Evolutionary conservation across 495 filamentous ascomycete genomes (phyloP), one percentile per base, ranked within the genome.

Genomic region (Xylaria longipes): DNA sequence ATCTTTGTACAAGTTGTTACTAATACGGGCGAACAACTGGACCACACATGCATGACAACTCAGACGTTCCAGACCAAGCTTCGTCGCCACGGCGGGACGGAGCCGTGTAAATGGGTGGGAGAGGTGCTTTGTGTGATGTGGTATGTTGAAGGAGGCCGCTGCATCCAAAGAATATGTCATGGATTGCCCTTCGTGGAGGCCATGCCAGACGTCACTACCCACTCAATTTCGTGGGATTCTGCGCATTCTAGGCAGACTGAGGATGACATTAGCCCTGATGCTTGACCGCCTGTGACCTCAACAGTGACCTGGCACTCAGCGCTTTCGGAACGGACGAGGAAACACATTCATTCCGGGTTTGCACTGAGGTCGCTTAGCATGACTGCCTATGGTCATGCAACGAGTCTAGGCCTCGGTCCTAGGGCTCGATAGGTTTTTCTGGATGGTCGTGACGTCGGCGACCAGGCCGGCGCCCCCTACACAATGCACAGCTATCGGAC

Each of bases 41-140:
- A 33, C 31, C 46, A 41, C 46, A 66, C 31, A 66, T 66, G 64
- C 33, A 54, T 66, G 46, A 66, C 45, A 54, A 66, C 64, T 66
- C 64, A 66, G 46, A 39, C 29, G 64, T 27, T 17, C 31, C 46
- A 33, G 45, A 9, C 41, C 43, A 50, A 20, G 31, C 7, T 22
- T 27, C 37, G 15, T 20, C n/a, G 27, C 41, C 41, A 46, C 22
- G 39, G 61, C 25, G n/a, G 27, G 2, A 35, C 25, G 6, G 3
- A 29, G 25, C 11, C 37, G 31, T 60, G n/a, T 7, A 57, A 35
- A 48, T 35, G n/a, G 12, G 46, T 52, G 29, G 22, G 20, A 39
- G 25, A n/a, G 46, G 9, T 0, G 5, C n/a, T 11, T 39, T 66
- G 37, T 54, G 31, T 54, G 5, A 54, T 66, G 12, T 54, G 64